Evolutionary conservation across 108 stramenopile genomes (phyloP).

Genomic region (Skeletonema marinoi): DNA sequence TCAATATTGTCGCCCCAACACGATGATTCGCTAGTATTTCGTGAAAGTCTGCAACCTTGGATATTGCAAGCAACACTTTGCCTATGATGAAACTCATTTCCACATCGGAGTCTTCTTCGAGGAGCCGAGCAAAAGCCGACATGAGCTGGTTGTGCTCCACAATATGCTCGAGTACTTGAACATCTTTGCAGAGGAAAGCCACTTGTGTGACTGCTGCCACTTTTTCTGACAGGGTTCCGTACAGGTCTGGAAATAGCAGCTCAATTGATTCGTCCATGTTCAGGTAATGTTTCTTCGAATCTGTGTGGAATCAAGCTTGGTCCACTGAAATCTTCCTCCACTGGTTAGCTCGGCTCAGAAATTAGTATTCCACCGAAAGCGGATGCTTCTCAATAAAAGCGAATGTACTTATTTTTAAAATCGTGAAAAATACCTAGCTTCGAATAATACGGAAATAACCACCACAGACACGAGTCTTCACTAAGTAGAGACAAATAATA

Average conservation of each 20-base stretch:
- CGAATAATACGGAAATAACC: too few species aligned
- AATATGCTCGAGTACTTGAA: constrained; percentile 1
- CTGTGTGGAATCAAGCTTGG: too few species aligned
- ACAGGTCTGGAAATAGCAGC: constrained; percentile 4
- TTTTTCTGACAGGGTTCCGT: constrained; percentile 24
- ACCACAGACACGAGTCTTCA: too few species aligned
- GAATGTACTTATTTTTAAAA: too few species aligned
- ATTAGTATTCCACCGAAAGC: too few species aligned
- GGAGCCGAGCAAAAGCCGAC: constrained; percentile 29
- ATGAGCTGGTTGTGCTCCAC: constrained; percentile 29
- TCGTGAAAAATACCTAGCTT: too few species aligned
- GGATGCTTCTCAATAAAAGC: too few species aligned
- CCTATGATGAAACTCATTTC: constrained; percentile 36
- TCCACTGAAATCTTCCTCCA: too few species aligned
- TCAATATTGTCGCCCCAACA: constrained; percentile 25
- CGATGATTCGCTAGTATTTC: constrained; percentile 20
- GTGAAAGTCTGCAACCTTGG: constrained; percentile 24
- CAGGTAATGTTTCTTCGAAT: too few species aligned
- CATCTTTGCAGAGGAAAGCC: background rate
- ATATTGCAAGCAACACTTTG: constrained; percentile 27
- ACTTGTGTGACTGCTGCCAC: background rate
- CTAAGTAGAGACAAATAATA: background rate
- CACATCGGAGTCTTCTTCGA: constrained; percentile 19
- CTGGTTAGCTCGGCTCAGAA: too few species aligned
- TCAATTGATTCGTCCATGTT: constrained; percentile 26